Base-by-base conservation (phyloP, 139 green algal species). In the Volvox africanus region DNA sequence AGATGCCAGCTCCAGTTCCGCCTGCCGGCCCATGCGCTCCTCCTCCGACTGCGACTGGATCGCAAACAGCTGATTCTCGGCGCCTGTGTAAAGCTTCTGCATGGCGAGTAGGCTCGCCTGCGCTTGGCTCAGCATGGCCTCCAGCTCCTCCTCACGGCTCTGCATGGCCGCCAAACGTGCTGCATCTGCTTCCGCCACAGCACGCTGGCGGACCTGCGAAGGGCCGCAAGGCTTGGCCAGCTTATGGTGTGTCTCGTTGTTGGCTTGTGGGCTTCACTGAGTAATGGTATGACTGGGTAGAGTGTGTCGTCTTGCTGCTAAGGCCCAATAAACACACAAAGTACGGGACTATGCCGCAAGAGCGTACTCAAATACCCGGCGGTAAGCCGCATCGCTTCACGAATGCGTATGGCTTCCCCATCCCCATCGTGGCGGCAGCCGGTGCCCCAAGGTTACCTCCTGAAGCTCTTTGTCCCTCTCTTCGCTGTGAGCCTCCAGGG, bases 21-120 rank as follows among this genome's bases (percentile, higher is more conserved):
- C 78, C 92, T 96, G 95, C 11, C 89, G 88, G 2, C 87, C 69
- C 91, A 94, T 89, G 61, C 94, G 82, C 73, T 94, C 95, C 83
- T 97, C 95, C 86, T 99, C 95, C 22, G 91, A 95, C 71, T 93
- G 93, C 20, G 87, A 92, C 92, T 98, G 95, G 62, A 97, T 93
- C 69, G 95, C 94, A 71, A 98, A 95, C 90, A 97, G 94, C 92
- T 96, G 93, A 93, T 98, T 97, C 93, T 98, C 95, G 5, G 94
- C 93, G 69, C 94, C 92, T 26, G 95, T 77, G 85, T 98, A 96
- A 91, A 97, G 88, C 88, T 94, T 93, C 89, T 96, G 93, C 96
- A 98, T 95, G 20, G 93, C 88, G 18, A 94, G 93, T 76, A 99
- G 86, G 86, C 91, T 96, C 22, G 88, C 83, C 67, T 92, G 75